Evolutionary conservation across 352 stramenopile genomes (phyloP), one percentile per base, ranked within the genome.

Genomic region (Pythium sukuiense): DNA sequence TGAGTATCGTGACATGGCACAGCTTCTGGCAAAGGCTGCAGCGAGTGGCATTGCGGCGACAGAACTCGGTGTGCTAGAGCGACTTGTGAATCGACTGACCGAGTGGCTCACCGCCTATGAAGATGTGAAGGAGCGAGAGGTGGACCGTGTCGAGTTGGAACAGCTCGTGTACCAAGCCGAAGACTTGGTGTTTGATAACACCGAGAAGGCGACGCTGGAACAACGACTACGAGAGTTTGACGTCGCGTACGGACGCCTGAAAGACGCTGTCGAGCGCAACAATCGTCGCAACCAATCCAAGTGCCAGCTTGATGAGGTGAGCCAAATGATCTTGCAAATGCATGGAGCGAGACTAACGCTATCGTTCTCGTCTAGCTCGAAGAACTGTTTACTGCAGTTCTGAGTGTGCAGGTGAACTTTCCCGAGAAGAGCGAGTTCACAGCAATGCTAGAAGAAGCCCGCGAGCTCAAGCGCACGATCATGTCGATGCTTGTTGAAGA

Each of bases 221-320:
- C 55, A 50, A 3, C 84, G 86, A 16, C 30, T 95, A 24, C 57
- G 46, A 7, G 57, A 69, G 1, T 93, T 95, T 64, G 83, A 85
- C 53, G 27, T 30, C n/a, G 85, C 84, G 45, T 76, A 88, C n/a
- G 76, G 67, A 29, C 72, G 72, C 20, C 67, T 93, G 20, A 92
- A 90, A 48, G 81, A 90, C 46, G 77, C 81, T 1, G 56, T 95
- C 26, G 83, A 92, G 30, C 72, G 78, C 9, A 84, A 76, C 35
- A 81, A 71, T 50, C 84, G 88, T 18, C 81, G 83, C 6, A 86
- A 85, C 41, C 84, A 95, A 55, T 68, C 61, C 16, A 92, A 92
- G 50, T 81, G 86, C 41, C 57, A 73, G 9, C 62, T 95, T 9
- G 70, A 77, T 14, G 80, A 90, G 63, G 71, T 92, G 54, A 20